phyloP scores from a whole-genome alignment of 805 yeast genomes.

The Lipomyces kockii region DNA sequence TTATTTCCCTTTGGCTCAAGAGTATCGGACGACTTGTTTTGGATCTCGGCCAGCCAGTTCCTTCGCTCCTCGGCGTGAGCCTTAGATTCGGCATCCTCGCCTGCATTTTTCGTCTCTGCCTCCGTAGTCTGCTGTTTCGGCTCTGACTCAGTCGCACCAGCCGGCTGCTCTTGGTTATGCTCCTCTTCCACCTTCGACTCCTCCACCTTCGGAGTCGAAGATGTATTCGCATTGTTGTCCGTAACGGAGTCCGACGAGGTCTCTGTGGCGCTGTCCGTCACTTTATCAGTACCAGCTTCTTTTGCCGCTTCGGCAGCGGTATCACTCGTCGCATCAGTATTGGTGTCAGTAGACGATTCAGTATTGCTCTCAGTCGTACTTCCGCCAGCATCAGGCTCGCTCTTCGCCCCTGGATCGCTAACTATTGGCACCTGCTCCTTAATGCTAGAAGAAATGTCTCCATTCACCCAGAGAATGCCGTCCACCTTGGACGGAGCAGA shows the following conservation, averaged over 20 bases:
- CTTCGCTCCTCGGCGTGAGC: not conserved
- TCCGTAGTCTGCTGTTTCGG: not conserved
- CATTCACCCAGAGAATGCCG: not conserved
- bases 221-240: not conserved
- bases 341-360: not conserved
- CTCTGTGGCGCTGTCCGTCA: not conserved
- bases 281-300: not conserved
- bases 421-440: not conserved
- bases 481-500: constrained; percentile 1
- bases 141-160: not conserved
- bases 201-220: not conserved
- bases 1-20: constrained; percentile 29
- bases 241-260: not conserved
- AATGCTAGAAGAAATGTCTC: not conserved
- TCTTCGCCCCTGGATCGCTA: not conserved
- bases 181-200: not conserved
- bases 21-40: constrained; percentile 2
- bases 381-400: not conserved
- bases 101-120: not conserved
- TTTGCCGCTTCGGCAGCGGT: not conserved
- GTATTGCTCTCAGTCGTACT: too few relatives aligned
- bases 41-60: not conserved
- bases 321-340: not conserved
- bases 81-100: not conserved
- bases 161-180: not conserved